A percentile compares a stretch with the other conserved stretches of the same genome.
Conservation (phyloP, 441 rosid species). For the Mallotus japonicus region DNA sequence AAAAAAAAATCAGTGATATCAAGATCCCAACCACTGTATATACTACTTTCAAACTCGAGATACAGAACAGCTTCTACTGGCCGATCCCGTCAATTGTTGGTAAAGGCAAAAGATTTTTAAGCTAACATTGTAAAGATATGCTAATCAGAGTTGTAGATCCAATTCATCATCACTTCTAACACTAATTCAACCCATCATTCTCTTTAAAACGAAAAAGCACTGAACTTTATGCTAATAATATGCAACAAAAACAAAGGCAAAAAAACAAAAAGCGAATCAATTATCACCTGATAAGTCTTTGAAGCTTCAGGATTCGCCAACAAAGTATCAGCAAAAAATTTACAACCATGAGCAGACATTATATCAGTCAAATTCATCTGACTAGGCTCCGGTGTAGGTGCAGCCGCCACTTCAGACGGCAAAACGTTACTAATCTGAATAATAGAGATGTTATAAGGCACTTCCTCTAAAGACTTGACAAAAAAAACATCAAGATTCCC, state of each 20-base stretch:
- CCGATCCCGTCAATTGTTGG: too few relatives aligned
- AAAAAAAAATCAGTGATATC: too few relatives aligned
- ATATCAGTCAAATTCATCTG: constrained; percentile 61
- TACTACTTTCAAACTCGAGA: too few relatives aligned
- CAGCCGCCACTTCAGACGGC: constrained; percentile 65
- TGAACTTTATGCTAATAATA: background rate
- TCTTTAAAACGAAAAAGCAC: background rate
- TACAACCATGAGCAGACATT: constrained; percentile 93
- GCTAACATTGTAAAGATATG: too few relatives aligned
- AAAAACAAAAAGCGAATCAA: too few relatives aligned
- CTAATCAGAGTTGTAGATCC: background rate
- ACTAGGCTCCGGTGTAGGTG: constrained; percentile 79
- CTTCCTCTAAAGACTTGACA: constrained; percentile 73
- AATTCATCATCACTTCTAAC: background rate
- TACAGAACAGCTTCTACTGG: too few relatives aligned
- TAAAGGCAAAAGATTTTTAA: too few relatives aligned
- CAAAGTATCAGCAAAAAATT: constrained; percentile 80
- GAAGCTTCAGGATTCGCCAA: constrained; percentile 58
- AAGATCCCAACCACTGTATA: too few relatives aligned
- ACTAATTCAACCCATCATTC: background rate
- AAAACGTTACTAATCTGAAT: constrained; percentile 67
- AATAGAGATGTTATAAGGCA: constrained; percentile 81
- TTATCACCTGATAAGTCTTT: constrained; percentile 58
- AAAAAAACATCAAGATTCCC: constrained; percentile 50
- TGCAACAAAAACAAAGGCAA: too few relatives aligned